phyloP scores from a whole-genome alignment of 371 early-diverging fungal genomes.

The Lichtheimia ornata region DNA sequence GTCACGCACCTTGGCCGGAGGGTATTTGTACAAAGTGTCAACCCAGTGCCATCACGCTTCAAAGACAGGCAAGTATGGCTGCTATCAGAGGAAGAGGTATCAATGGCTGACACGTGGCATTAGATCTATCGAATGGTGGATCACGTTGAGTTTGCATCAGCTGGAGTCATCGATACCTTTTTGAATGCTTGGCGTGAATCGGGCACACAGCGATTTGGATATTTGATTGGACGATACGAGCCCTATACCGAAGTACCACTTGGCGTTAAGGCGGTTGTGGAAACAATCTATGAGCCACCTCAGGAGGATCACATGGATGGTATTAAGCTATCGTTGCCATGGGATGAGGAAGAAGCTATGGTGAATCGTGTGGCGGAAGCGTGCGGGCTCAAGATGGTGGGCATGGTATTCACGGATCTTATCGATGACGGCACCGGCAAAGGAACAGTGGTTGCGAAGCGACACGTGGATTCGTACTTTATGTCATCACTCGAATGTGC shows the following conservation, averaged over 20 bases:
- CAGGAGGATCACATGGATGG: conserved; percentile 89
- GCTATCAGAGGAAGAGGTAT: not conserved
- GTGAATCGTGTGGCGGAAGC: conserved; percentile 71
- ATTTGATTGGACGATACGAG: conserved; percentile 94
- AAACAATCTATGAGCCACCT: conserved; percentile 94
- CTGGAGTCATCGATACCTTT: conserved; percentile 85
- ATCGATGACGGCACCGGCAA: conserved; percentile 81
- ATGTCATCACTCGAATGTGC: conserved; percentile 91
- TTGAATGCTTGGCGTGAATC: conserved; percentile 88
- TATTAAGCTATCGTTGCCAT: conserved; percentile 64
- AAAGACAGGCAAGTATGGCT: conserved; percentile 68
- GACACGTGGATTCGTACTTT: conserved; percentile 93
- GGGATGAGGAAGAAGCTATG: conserved; percentile 56
- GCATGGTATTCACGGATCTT: conserved; percentile 97
- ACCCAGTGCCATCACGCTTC: conserved; percentile 91
- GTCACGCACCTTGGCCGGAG: conserved; percentile 91
- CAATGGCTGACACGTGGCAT: not conserved
- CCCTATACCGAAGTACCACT: conserved; percentile 91
- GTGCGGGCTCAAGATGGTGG: conserved; percentile 84
- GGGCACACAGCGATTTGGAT: conserved; percentile 91
- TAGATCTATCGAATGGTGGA: conserved; percentile 97
- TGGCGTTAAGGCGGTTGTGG: conserved; percentile 97
- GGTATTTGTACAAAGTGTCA: conserved; percentile 98
- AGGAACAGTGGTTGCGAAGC: conserved; percentile 85
- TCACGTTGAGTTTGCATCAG: conserved; percentile 97